phyloP scores from a whole-genome alignment of 192 early-diverging fungal genomes.

The Linnemannia hyalina region DNA sequence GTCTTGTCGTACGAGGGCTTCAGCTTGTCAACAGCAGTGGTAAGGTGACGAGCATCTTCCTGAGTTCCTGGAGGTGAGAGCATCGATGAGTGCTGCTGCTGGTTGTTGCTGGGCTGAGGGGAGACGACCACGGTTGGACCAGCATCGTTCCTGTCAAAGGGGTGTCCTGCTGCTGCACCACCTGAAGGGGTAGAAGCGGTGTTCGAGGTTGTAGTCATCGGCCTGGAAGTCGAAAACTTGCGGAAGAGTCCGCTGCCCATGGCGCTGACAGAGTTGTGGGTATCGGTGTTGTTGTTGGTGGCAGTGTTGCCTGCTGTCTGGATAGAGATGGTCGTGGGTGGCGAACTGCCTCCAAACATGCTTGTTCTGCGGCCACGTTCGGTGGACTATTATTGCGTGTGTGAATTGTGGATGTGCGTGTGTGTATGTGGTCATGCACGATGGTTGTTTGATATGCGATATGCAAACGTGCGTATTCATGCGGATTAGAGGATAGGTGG shows the following conservation, averaged over 20 bases:
- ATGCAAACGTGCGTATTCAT: conserved; percentile 9
- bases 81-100: not conserved
- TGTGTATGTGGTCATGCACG: not conserved
- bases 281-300: not conserved
- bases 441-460: not conserved
- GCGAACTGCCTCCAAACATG: conserved; percentile 23
- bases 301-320: not conserved
- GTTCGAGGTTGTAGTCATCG: not conserved
- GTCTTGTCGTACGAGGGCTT: conserved; percentile 40
- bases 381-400: not conserved
- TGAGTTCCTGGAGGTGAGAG: not conserved
- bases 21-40: conserved; percentile 33
- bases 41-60: conserved; percentile 6
- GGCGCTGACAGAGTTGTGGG: not conserved
- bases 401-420: not conserved
- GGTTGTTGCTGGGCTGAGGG: conserved; percentile 19
- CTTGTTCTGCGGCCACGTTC: conserved; percentile 50
- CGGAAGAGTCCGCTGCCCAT: conserved; percentile 36
- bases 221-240: conserved; percentile 30
- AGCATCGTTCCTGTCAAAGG: conserved; percentile 39
- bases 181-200: not conserved
- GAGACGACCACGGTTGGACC: conserved; percentile 10
- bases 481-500: not conserved
- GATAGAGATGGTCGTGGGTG: conserved; percentile 2
- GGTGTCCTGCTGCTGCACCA: conserved; percentile 14